Evolutionary conservation across 2,329 filamentous ascomycete genomes (phyloP), one percentile per base, ranked within the genome.

Genomic region (Drechmeria coniospora): DNA sequence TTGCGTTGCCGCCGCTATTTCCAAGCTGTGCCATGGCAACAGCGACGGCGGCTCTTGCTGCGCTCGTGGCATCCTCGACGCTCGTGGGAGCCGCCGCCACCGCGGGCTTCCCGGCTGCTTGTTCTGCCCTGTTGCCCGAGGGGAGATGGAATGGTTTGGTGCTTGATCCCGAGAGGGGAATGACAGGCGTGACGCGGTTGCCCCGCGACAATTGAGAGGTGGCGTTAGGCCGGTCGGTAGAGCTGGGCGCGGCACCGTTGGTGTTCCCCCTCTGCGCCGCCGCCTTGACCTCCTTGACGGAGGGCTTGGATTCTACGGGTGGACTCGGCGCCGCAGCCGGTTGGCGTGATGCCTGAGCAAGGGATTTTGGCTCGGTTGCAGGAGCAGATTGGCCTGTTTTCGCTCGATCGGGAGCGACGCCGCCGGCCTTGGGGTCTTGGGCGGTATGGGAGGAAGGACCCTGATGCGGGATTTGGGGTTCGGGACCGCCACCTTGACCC

Each of bases 1-100:
- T 62, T 3, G 61, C 56, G 12, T 57, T 66, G 17, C 53, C 54
- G 19, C 56, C 59, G 9, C 43, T 42, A 17, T 51, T 51, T 5
- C 53, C 54, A 4, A 86, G 62, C 44, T 80, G 78, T 1, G 79
- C 76, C 75, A 84, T 83, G 2, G 80, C 80, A 22, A 77, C 70
- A 28, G 79, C 78, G n/a, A 83, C 79, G 7, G 79, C 79, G 17
- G 77, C 79, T 41, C 74, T 76, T 1, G 79, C 79, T 21, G 76
- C 72, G 45, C 77, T 71, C 0, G 79, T 84, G 2, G 79, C 77
- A 51, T 79, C 75, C 36, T 69, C 64, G 8, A 76, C 56, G 25
- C 55, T 44, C 47, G 34, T 42, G 0, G 50, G 47, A 1, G 44
- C 44, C 14, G 63, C 48, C 24, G 51, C 30, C n/a, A 41, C 43